Evolutionary conservation across 768 basidiomycete genomes (phyloP).

Genomic region (Boletus eberwhitei): DNA sequence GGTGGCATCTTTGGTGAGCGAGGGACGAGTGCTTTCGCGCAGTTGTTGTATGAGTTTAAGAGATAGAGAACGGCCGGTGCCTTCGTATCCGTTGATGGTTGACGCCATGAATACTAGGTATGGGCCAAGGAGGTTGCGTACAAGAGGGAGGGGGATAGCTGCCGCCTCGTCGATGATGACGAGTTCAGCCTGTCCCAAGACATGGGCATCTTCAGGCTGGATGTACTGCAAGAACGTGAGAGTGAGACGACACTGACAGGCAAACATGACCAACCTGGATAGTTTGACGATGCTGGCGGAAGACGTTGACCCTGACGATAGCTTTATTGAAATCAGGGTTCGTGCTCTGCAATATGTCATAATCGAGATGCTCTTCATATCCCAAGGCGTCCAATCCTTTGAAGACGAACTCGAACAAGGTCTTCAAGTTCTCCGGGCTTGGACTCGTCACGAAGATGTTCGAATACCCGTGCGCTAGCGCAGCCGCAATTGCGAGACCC

Average conservation of each 20-base stretch:
- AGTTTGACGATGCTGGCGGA: conserved; percentile 90
- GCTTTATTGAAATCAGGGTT: conserved; percentile 93
- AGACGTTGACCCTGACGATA: conserved; percentile 93
- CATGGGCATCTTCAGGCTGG: conserved; percentile 96
- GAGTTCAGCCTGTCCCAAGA: conserved; percentile 95
- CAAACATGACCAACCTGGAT: conserved; percentile 67
- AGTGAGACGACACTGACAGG: neutral
- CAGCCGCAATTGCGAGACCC: conserved; percentile 92
- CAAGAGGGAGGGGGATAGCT: conserved; percentile 94
- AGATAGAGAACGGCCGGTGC: conserved; percentile 96
- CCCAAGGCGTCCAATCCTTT: conserved; percentile 93
- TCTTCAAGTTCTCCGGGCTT: conserved; percentile 95
- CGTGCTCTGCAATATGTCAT: conserved; percentile 94
- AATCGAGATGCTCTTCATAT: conserved; percentile 97
- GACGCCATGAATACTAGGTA: conserved; percentile 99
- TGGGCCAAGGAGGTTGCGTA: conserved; percentile 89
- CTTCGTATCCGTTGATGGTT: conserved; percentile 99
- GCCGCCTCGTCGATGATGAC: conserved; percentile 99
- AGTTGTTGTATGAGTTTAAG: conserved; percentile 97
- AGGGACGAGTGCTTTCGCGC: conserved; percentile 83
- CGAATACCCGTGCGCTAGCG: conserved; percentile 89
- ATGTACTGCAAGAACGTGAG: conserved; percentile 69
- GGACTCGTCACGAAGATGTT: conserved; percentile 99
- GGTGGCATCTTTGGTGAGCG: conserved; percentile 59
- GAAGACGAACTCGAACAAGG: conserved; percentile 96